Conservation (phyloP, 2,329 filamentous ascomycete genomes). For the Cercospora beticola region DNA sequence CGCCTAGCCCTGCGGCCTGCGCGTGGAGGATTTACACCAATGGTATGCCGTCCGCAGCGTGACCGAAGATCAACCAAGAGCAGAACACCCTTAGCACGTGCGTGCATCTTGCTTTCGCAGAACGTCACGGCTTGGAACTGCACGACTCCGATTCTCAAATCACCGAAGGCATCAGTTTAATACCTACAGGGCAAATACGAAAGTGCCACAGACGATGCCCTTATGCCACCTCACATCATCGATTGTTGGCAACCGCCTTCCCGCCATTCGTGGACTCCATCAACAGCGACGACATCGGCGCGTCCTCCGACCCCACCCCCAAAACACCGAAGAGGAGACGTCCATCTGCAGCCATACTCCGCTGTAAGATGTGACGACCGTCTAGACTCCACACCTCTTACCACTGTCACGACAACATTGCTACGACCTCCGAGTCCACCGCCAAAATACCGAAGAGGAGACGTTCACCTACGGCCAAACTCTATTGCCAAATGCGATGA, state of each 20-base stretch:
- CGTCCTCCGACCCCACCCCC: neutral
- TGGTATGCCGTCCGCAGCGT: neutral
- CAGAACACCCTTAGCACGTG: neutral
- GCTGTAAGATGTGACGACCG: neutral
- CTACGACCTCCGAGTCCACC: neutral
- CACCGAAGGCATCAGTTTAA: slow-evolving; percentile 1
- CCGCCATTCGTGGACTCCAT: neutral
- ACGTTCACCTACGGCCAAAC: neutral
- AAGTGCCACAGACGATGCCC: neutral
- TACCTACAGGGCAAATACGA: neutral
- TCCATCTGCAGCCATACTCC: neutral
- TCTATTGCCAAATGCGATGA: slow-evolving; percentile 1
- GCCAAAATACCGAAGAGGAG: neutral
- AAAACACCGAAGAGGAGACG: neutral
- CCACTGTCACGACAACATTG: neutral
- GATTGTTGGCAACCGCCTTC: neutral
- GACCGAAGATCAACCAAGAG: neutral
- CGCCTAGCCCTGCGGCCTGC: neutral
- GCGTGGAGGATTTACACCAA: neutral
- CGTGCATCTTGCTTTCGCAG: neutral
- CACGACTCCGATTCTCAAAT: neutral
- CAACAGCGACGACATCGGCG: neutral
- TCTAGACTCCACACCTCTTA: neutral
- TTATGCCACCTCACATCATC: neutral
- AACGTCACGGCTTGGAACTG: neutral